Conservation (phyloP, 1,284 basidiomycete genomes). For the Mycosarcoma maydis region DNA sequence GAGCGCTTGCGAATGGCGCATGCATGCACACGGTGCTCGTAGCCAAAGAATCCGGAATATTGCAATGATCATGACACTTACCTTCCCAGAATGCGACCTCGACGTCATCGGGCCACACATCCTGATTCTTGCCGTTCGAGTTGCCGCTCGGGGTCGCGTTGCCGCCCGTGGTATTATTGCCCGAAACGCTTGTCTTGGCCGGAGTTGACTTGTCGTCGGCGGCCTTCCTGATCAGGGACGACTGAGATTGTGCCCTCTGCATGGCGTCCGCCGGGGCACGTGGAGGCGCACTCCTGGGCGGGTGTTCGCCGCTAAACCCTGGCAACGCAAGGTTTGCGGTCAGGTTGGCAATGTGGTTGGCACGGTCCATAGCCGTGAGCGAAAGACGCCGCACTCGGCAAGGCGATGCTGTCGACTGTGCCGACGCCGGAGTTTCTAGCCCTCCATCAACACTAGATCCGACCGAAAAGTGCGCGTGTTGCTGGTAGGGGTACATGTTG, state of each 20-base stretch:
- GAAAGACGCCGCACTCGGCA: slow-evolving; percentile 35
- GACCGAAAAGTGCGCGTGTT: slow-evolving; percentile 43
- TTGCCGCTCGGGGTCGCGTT: slow-evolving; percentile 17
- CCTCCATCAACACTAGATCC: slow-evolving; percentile 40
- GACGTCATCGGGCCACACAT: slow-evolving; percentile 69
- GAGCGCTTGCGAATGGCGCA: background rate
- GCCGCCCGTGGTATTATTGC: slow-evolving; percentile 5
- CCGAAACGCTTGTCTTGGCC: slow-evolving; percentile 2
- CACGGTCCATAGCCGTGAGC: slow-evolving; percentile 33
- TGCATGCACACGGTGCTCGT: too few species aligned
- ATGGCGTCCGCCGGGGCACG: slow-evolving; percentile 46
- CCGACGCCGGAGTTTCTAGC: slow-evolving; percentile 44
- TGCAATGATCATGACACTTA: slow-evolving; percentile 34
- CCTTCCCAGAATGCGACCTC: slow-evolving; percentile 69
- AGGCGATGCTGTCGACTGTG: slow-evolving; percentile 38
- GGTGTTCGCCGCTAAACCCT: slow-evolving; percentile 20
- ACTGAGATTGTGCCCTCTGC: slow-evolving; percentile 41
- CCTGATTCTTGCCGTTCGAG: slow-evolving; percentile 61
- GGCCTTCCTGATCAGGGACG: slow-evolving; percentile 4
- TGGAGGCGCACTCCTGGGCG: slow-evolving; percentile 47
- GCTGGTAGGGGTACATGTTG: slow-evolving; percentile 45
- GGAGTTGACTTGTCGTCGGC: slow-evolving; percentile 12
- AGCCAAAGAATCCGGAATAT: background rate
- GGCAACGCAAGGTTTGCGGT: slow-evolving; percentile 50
- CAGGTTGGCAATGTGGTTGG: slow-evolving; percentile 46